These are phyloP conservation scores for Salvia hispanica DNA, from an alignment of 257 asterid genomes.

Conservation along the genomic window DNA sequence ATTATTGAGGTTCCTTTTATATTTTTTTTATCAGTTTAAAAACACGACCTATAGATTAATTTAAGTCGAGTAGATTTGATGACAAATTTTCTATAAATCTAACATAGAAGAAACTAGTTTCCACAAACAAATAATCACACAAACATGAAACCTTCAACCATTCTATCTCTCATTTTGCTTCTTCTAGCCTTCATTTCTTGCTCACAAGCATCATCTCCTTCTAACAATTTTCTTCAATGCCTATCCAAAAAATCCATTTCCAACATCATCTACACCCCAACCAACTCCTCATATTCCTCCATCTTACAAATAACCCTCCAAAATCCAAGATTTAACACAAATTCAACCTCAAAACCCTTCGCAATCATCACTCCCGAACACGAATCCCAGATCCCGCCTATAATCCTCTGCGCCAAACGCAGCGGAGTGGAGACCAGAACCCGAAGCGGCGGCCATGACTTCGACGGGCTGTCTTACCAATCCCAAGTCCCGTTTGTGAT, in stretches of 20 bases:
- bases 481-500: conserved; percentile 33
- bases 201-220: not conserved
- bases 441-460: conserved; percentile 48
- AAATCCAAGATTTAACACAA: conserved; percentile 27
- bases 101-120: too few relatives aligned
- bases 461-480: conserved; percentile 40
- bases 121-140: conserved; percentile 1
- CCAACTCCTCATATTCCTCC: too few relatives aligned
- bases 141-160: not conserved
- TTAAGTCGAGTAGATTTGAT: too few relatives aligned
- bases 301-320: not conserved
- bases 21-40: too few relatives aligned
- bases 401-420: conserved; percentile 27
- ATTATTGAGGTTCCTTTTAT: too few relatives aligned
- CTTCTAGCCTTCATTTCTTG: not conserved
- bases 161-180: not conserved
- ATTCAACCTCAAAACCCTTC: conserved; percentile 27
- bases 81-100: too few relatives aligned
- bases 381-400: conserved; percentile 31
- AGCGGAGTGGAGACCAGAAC: conserved; percentile 27
- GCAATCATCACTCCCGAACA: conserved; percentile 25
- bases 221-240: conserved; percentile 14
- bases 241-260: not conserved
- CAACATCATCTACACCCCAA: too few relatives aligned
- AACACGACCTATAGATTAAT: too few relatives aligned